Percentiles rank a stretch among this genome's conserved stretches.
phyloP scores from a whole-genome alignment of 2,329 filamentous ascomycete genomes.

The Aspergillus tanneri region DNA sequence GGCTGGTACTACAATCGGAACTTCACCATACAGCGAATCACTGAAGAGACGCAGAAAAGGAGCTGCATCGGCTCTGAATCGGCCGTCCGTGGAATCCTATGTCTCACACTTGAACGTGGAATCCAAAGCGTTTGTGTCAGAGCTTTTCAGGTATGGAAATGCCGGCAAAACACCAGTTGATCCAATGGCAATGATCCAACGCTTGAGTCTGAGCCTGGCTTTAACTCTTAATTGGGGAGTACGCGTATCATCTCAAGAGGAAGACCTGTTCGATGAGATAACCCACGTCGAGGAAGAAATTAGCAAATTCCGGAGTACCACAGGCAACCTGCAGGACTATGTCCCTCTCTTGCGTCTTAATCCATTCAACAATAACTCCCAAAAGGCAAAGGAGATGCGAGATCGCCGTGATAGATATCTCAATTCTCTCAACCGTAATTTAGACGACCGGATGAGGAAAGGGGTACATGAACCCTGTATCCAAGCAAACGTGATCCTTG shows the following conservation, averaged over 20 bases:
- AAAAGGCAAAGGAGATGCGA: constrained; percentile 60
- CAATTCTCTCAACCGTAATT: constrained; percentile 55
- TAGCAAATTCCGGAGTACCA: constrained; percentile 71
- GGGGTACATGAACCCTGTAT: constrained; percentile 64
- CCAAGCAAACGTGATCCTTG: constrained; percentile 64
- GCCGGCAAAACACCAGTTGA: constrained; percentile 57
- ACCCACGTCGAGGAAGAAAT: constrained; percentile 71
- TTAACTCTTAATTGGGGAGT: constrained; percentile 67
- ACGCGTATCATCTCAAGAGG: constrained; percentile 59
- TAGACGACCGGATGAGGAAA: constrained; percentile 61
- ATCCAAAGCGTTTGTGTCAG: constrained; percentile 61
- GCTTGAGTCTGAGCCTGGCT: constrained; percentile 61
- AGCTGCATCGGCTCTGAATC: constrained; percentile 64
- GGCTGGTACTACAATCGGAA: constrained; percentile 66
- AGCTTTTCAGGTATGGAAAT: constrained; percentile 59
- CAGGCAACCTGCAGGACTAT: constrained; percentile 78
- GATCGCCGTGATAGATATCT: constrained; percentile 61
- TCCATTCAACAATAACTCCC: constrained; percentile 59
- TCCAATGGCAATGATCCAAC: constrained; percentile 67
- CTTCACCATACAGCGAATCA: constrained; percentile 64
- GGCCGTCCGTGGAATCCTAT: constrained; percentile 63
- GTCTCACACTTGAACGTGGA: constrained; percentile 63
- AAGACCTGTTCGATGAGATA: constrained; percentile 68
- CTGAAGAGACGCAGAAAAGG: constrained; percentile 65
- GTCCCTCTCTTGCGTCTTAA: constrained; percentile 69